Conservation (phyloP, 2,329 filamentous ascomycete species). For the Corniculantispora saksenae region DNA sequence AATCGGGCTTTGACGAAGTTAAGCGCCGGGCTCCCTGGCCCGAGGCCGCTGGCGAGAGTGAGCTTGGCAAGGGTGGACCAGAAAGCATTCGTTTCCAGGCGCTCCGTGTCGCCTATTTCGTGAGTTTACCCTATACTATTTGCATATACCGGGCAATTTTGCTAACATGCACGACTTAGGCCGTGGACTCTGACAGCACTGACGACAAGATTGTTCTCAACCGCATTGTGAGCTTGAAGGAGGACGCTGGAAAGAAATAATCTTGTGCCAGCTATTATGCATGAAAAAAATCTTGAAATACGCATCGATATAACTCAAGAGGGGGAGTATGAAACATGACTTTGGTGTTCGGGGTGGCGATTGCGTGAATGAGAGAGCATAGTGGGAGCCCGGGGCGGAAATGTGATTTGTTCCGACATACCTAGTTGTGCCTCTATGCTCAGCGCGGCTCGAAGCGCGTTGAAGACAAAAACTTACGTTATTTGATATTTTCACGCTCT, state of each 20-base stretch:
- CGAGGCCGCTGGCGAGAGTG: constrained; percentile 70
- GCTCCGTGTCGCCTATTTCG: constrained; percentile 84
- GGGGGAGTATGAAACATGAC: neutral
- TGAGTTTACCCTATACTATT: constrained; percentile 35
- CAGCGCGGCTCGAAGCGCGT: neutral
- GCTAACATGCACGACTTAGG: constrained; percentile 43
- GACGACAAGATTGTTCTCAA: constrained; percentile 84
- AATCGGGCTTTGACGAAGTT: constrained; percentile 81
- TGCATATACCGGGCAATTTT: neutral
- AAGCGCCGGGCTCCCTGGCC: constrained; percentile 76
- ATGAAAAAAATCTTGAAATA: neutral
- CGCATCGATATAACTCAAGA: neutral
- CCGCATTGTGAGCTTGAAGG: constrained; percentile 88
- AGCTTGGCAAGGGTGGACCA: constrained; percentile 61
- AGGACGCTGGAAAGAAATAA: constrained; percentile 69
- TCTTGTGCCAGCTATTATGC: constrained; percentile 17
- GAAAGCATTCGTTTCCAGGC: constrained; percentile 89
- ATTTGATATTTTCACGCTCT: too few relatives aligned
- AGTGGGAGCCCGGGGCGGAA: neutral
- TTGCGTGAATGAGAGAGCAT: neutral
- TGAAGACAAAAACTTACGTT: too few relatives aligned
- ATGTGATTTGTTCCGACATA: neutral
- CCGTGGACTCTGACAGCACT: constrained; percentile 75
- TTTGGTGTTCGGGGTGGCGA: constrained; percentile 2
- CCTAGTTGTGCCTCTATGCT: neutral